Evolutionary conservation across 2,329 filamentous ascomycete species (phyloP).

Genomic region (Colletotrichum sp.): DNA sequence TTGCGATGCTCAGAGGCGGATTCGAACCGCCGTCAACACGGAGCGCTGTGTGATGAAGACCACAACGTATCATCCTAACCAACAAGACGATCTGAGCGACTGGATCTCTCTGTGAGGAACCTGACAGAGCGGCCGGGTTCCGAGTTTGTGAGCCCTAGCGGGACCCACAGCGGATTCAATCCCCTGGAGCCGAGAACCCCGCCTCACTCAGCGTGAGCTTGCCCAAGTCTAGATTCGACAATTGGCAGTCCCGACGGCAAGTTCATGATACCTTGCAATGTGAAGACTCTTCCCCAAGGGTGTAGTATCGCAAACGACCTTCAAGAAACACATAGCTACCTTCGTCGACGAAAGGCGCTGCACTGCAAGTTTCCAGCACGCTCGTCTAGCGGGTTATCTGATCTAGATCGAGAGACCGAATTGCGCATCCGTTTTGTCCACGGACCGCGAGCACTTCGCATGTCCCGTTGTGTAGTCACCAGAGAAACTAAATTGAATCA

Average conservation of each 20-base stretch:
- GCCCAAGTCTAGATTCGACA: neutral
- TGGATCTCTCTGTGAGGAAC: neutral
- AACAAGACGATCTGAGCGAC: slow-evolving; percentile 19
- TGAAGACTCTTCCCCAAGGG: neutral
- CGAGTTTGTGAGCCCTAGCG: neutral
- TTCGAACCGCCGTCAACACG: slow-evolving; percentile 22
- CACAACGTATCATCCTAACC: slow-evolving; percentile 22
- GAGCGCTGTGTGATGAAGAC: slow-evolving; percentile 13
- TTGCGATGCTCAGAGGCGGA: slow-evolving; percentile 10
- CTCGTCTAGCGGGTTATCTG: neutral
- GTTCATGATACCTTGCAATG: neutral
- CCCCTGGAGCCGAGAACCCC: neutral
- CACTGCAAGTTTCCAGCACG: too few species aligned
- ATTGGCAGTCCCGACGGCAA: neutral
- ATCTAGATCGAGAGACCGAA: neutral
- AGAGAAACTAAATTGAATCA: accelerated
- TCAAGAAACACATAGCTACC: too few species aligned
- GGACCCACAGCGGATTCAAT: neutral
- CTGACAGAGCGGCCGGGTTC: accelerated
- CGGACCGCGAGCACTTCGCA: neutral
- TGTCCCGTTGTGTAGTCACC: neutral
- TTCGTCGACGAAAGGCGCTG: too few species aligned
- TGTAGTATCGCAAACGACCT: too few species aligned
- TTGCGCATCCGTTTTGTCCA: accelerated
- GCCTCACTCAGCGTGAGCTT: neutral